Conservation (phyloP, 257 asterid species). For the Phtheirospermum japonicum region DNA sequence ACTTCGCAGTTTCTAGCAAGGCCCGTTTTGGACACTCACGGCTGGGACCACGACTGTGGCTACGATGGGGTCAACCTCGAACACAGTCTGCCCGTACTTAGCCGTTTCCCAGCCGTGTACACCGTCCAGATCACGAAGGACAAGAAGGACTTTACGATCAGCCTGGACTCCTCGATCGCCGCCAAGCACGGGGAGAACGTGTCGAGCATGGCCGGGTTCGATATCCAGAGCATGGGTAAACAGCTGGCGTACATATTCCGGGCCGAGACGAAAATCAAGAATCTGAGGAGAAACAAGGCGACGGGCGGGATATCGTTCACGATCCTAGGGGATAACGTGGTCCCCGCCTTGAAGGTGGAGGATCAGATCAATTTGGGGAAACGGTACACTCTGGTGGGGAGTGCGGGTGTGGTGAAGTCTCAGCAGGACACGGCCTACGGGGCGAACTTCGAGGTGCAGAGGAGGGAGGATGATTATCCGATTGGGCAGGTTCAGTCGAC, state of each 20-base stretch:
- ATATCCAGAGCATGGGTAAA: slow-evolving; percentile 84
- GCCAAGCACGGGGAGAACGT: slow-evolving; percentile 67
- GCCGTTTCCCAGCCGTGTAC: slow-evolving; percentile 60
- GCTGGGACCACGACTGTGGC: slow-evolving; percentile 99
- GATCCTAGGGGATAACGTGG: slow-evolving; percentile 70
- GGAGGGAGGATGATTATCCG: slow-evolving; percentile 78
- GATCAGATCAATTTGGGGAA: slow-evolving; percentile 72
- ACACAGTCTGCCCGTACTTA: slow-evolving; percentile 63
- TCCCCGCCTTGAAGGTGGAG: slow-evolving; percentile 78
- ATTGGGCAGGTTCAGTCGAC: slow-evolving; percentile 90
- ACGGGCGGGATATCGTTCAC: slow-evolving; percentile 74
- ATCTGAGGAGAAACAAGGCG: slow-evolving; percentile 61
- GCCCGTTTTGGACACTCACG: slow-evolving; percentile 90
- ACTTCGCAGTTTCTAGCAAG: slow-evolving; percentile 93
- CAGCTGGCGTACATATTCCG: slow-evolving; percentile 84
- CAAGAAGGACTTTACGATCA: slow-evolving; percentile 83
- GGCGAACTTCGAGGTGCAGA: slow-evolving; percentile 82
- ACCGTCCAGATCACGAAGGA: slow-evolving; percentile 85
- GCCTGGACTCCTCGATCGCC: slow-evolving; percentile 71
- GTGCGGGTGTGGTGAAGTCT: slow-evolving; percentile 75
- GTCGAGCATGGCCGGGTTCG: slow-evolving; percentile 87
- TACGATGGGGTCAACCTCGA: slow-evolving; percentile 96
- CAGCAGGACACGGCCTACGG: slow-evolving; percentile 85
- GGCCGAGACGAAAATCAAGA: slow-evolving; percentile 73
- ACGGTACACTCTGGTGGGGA: slow-evolving; percentile 68